Evolutionary conservation across 2,329 filamentous ascomycete genomes (phyloP), one percentile per base, ranked within the genome.

Genomic region (Aspergillus jensenii): DNA sequence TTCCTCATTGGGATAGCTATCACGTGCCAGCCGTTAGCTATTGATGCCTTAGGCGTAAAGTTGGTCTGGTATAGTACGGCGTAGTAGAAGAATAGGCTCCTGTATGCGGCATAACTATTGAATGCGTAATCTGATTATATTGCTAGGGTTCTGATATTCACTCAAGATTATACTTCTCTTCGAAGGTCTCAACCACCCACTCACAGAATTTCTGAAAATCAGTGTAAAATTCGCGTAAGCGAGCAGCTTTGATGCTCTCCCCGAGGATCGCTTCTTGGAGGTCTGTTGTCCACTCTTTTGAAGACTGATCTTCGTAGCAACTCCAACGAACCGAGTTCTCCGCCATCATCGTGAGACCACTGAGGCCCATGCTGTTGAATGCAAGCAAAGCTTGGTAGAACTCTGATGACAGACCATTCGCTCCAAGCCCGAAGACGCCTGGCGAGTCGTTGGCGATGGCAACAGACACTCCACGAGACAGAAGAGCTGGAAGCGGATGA

Each of bases 301-400:
- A 74, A 19, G 76, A 82, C 71, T 91, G 86, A 65, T 97, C 92
- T 71, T 96, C 91, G 67, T 93, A 96, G 21, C 88, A 89, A 8
- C 91, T 89, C 91, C 91, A 98, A 41, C 90, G 84, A 45, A 98
- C 87, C 64, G 91, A 96, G 70, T 96, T 98, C 81, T 98, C 92
- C 0, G 92, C 93, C 66, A 99, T 81, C 57, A 88, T 90, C 0
- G 90, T 93, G 52, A 98, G 77, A 0, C 93, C 93, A 11, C 90
- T 91, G 2, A 98, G 81, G 0, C 93, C 95, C 14, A 97, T 83
- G 69, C 96, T 96, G 59, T 96, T 89, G 85, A 93, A 95, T 0
- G 90, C 93, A 74, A 96, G 92, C 19, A 97, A 78, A 1, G 90
- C 89, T 74, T 96, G 91, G 91, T 91, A 97, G 75, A 96, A 96